A percentile compares a stretch with the other conserved stretches of the same genome.
phyloP scores from a whole-genome alignment of 1,139 yeast genomes.

The Yamadazyma mexicana region DNA sequence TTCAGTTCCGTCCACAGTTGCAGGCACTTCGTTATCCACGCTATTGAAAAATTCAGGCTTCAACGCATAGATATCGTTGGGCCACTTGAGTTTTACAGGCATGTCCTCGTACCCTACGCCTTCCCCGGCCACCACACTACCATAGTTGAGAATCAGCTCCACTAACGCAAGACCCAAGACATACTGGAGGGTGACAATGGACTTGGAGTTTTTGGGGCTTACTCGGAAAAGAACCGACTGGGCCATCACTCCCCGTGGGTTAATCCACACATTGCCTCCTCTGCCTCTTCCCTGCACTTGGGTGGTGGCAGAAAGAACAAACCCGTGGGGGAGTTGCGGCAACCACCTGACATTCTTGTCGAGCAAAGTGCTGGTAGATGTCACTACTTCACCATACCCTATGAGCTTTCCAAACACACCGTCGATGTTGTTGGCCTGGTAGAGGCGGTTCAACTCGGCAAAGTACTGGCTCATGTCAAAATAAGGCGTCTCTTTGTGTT shows the following conservation, averaged over 20 bases:
- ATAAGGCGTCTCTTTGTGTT: slow-evolving; percentile 60
- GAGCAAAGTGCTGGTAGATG: slow-evolving; percentile 80
- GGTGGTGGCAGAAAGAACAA: slow-evolving; percentile 70
- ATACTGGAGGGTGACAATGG: slow-evolving; percentile 82
- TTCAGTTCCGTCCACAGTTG: slow-evolving; percentile 42
- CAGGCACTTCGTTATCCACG: slow-evolving; percentile 27
- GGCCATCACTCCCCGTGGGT: slow-evolving; percentile 90
- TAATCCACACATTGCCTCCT: slow-evolving; percentile 94
- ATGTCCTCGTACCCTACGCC: slow-evolving; percentile 65
- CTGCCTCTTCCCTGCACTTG: slow-evolving; percentile 94
- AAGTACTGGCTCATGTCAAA: slow-evolving; percentile 66
- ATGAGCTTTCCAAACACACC: slow-evolving; percentile 60
- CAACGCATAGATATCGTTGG: slow-evolving; percentile 83
- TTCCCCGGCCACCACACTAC: slow-evolving; percentile 39
- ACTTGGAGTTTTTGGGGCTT: slow-evolving; percentile 29
- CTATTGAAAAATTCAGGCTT: slow-evolving; percentile 56
- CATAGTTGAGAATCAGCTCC: slow-evolving; percentile 69
- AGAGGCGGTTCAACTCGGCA: slow-evolving; percentile 36
- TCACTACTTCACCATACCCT: slow-evolving; percentile 83
- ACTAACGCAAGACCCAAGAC: slow-evolving; percentile 80
- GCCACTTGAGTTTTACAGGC: slow-evolving; percentile 92
- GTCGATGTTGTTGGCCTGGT: slow-evolving; percentile 15
- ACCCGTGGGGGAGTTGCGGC: slow-evolving; percentile 65
- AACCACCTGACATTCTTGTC: slow-evolving; percentile 69
- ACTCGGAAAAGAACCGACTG: slow-evolving; percentile 69